phyloP scores from a whole-genome alignment of 257 asterid genomes.

The Solanum arcanum region DNA sequence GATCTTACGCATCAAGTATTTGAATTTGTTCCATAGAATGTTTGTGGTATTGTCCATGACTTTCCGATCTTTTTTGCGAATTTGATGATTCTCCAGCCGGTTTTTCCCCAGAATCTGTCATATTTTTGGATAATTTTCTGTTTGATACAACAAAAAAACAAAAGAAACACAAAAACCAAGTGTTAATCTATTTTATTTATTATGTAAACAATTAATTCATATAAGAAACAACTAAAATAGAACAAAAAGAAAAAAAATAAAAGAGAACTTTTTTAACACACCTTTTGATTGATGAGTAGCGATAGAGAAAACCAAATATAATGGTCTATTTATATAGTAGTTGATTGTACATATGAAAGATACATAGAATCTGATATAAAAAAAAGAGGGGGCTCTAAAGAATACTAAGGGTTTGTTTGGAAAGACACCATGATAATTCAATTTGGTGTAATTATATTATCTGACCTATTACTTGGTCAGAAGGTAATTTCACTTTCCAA shows the following conservation, averaged over 20 bases:
- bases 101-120: too few relatives aligned
- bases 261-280: neutral
- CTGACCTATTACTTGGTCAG: too few relatives aligned
- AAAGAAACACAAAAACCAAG: neutral
- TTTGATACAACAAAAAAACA: neutral
- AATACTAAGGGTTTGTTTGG: too few relatives aligned
- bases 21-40: neutral
- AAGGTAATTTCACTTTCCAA: too few relatives aligned
- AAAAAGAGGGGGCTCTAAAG: neutral
- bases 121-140: neutral
- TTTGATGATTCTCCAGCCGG: too few relatives aligned
- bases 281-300: neutral
- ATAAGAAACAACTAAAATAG: too few relatives aligned
- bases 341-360: neutral
- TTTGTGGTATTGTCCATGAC: neutral
- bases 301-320: neutral
- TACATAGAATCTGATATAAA: neutral
- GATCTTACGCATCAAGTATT: too few relatives aligned
- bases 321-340: neutral
- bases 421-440: too few relatives aligned
- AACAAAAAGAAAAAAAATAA: neutral
- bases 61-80: neutral
- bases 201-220: too few relatives aligned
- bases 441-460: too few relatives aligned
- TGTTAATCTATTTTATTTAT: too few relatives aligned